phyloP scores from a whole-genome alignment of 164 flowering plant species.

The Piper betle region DNA sequence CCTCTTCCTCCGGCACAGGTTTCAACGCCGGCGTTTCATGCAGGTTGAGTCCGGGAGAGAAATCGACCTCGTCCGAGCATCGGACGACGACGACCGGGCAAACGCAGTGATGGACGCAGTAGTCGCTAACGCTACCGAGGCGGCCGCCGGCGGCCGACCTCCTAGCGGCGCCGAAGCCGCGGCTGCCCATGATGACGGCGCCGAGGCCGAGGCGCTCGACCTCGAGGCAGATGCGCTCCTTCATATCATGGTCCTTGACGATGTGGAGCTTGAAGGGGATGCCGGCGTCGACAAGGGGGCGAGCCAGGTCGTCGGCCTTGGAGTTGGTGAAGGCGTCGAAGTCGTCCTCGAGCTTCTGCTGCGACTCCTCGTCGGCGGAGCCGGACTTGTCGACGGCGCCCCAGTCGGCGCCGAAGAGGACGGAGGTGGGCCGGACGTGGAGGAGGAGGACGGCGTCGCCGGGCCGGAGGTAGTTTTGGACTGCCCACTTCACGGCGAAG shows the following conservation, averaged over 20 bases:
- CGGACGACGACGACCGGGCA: constrained; percentile 82
- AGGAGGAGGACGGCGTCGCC: constrained; percentile 68
- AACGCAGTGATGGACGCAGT: constrained; percentile 72
- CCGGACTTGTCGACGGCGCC: constrained; percentile 35
- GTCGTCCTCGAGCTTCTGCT: constrained; percentile 51
- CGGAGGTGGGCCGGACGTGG: constrained; percentile 64
- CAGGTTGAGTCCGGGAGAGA: background rate
- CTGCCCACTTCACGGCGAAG: constrained; percentile 75
- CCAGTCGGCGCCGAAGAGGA: constrained; percentile 79
- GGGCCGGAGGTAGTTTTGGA: constrained; percentile 70
- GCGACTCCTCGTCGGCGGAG: constrained; percentile 21
- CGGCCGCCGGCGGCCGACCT: constrained; percentile 29
- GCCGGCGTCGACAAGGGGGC: constrained; percentile 43
- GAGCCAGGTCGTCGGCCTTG: constrained; percentile 37
- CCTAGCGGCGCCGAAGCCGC: constrained; percentile 53
- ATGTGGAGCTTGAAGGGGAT: constrained; percentile 60
- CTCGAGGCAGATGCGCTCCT: constrained; percentile 72
- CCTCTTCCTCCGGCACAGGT: constrained; percentile 34
- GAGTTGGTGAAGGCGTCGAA: constrained; percentile 41
- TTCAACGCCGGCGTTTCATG: constrained; percentile 18
- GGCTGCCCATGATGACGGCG: constrained; percentile 76
- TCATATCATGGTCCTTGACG: constrained; percentile 76
- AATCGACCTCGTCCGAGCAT: constrained; percentile 27
- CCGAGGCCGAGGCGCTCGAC: constrained; percentile 66
- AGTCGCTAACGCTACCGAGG: constrained; percentile 75